phyloP scores from a whole-genome alignment of 176 grass and related monocot genomes.

The Paspalum notatum region DNA sequence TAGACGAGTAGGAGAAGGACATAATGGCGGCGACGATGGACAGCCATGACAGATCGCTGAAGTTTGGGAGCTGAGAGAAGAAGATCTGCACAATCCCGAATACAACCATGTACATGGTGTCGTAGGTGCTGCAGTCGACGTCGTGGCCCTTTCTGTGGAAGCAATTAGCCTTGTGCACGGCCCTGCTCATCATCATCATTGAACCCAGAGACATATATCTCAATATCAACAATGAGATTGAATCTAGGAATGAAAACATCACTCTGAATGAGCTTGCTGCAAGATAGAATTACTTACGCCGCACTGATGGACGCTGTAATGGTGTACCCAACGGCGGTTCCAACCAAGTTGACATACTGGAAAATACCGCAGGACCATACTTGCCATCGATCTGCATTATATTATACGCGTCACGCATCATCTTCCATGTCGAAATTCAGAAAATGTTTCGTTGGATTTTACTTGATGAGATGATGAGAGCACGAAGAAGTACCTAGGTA shows the following conservation, averaged over 20 bases:
- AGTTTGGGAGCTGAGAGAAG: conserved; percentile 78
- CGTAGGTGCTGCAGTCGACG: conserved; percentile 60
- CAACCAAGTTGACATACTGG: conserved; percentile 83
- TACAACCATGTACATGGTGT: conserved; percentile 73
- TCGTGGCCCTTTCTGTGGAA: conserved; percentile 62
- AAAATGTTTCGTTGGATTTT: conserved; percentile 12
- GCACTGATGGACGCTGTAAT: conserved; percentile 89
- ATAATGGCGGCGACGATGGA: conserved; percentile 82
- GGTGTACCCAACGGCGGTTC: conserved; percentile 78
- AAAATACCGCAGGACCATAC: conserved; percentile 73
- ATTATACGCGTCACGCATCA: neutral
- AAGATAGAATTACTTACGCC: conserved; percentile 59
- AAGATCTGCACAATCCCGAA: conserved; percentile 84
- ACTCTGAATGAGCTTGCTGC: neutral
- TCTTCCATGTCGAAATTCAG: conserved; percentile 10
- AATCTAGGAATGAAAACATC: neutral
- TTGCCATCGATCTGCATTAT: conserved; percentile 61
- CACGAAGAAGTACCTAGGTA: conserved; percentile 50
- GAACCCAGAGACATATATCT: neutral
- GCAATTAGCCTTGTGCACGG: conserved; percentile 77
- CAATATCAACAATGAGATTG: neutral
- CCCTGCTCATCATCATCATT: conserved; percentile 46
- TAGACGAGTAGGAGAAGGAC: conserved; percentile 81
- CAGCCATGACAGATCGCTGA: conserved; percentile 72
- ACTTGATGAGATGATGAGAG: neutral